Evolutionary conservation across 345 rosid species (phyloP), one percentile per base, ranked within the genome.

Genomic region (Salix suchowensis): DNA sequence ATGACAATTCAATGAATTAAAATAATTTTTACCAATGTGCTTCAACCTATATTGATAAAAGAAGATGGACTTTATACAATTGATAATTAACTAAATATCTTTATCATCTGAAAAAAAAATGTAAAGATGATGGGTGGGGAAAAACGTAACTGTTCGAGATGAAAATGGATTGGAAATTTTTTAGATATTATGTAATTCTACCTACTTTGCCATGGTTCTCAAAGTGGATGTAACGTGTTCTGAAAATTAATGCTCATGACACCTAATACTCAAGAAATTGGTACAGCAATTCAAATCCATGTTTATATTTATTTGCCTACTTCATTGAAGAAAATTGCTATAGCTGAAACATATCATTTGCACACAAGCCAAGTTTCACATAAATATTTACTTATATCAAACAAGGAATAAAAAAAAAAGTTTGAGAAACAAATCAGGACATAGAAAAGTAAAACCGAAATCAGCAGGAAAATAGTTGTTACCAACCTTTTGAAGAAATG

Each of bases 401-500:
- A 23, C 26, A 10, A 37, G 37, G 4, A 28, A 65, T 60, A 13
- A 39, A 61, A 68, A 76, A n/a, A 77, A 75, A 62, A 54, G 46
- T 12, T 8, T 67, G 68, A 28, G 23, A 72, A 48, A 28, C 76
- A 68, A 55, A 77, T 32, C 0, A 5, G 3, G 16, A 32, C 65
- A 40, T 19, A 65, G 32, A 74, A 72, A 23, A 58, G 23, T 23
- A 14, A 73, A 61, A 7, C 46, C 4, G 5, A 26, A 19, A 14
- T 21, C 23, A 30, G 67, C 58, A 10, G 18, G 42, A 34, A 68
- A 23, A 24, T 62, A 71, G 65, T 11, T 12, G 39, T 76, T 54
- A 81, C 90, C 62, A 74, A 91, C 99, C 99, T 96, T 96, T 96
- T 10, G 99, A 93, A 65, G 99, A 96, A 86, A 96, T 96, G 89